Percentiles rank a stretch among this genome's conserved stretches.
These are phyloP conservation scores for Pseudomonodictys pantanalensis DNA, from an alignment of 495 filamentous ascomycete genomes.

Conservation along the genomic window DNA sequence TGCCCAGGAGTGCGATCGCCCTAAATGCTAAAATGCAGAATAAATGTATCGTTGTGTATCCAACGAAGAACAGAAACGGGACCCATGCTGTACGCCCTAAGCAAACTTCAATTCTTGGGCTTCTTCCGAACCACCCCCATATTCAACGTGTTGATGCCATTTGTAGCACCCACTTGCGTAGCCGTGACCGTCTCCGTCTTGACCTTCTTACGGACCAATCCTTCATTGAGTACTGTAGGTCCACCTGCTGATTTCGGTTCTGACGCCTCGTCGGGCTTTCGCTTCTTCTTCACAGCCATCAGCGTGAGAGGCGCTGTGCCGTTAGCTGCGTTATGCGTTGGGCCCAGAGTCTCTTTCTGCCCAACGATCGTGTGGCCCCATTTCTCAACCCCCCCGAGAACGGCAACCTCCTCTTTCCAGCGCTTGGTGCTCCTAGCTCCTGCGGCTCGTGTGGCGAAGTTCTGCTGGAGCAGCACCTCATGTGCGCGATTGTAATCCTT, in stretches of 20 bases:
- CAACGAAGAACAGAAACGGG: not conserved
- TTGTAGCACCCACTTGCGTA: not conserved
- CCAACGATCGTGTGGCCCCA: slow-evolving; percentile 59
- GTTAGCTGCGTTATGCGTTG: not conserved
- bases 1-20: not conserved
- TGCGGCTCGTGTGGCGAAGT: slow-evolving; percentile 72
- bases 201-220: slow-evolving; percentile 45
- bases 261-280: slow-evolving; percentile 33
- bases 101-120: slow-evolving; percentile 45
- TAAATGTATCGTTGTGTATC: not conserved
- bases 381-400: slow-evolving; percentile 51
- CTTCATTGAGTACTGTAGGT: slow-evolving; percentile 44
- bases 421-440: slow-evolving; percentile 65
- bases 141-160: slow-evolving; percentile 56
- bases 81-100: not conserved
- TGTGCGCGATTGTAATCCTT: slow-evolving; percentile 72
- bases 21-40: not conserved
- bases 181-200: slow-evolving; percentile 30
- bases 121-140: slow-evolving; percentile 65
- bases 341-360: slow-evolving; percentile 21
- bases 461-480: slow-evolving; percentile 75
- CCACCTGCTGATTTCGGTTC: slow-evolving; percentile 26
- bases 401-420: slow-evolving; percentile 65
- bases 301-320: slow-evolving; percentile 25
- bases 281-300: slow-evolving; percentile 39